Base-by-base conservation (phyloP, 176 grass and related monocot genomes). In the Calamus simplicifolius region DNA sequence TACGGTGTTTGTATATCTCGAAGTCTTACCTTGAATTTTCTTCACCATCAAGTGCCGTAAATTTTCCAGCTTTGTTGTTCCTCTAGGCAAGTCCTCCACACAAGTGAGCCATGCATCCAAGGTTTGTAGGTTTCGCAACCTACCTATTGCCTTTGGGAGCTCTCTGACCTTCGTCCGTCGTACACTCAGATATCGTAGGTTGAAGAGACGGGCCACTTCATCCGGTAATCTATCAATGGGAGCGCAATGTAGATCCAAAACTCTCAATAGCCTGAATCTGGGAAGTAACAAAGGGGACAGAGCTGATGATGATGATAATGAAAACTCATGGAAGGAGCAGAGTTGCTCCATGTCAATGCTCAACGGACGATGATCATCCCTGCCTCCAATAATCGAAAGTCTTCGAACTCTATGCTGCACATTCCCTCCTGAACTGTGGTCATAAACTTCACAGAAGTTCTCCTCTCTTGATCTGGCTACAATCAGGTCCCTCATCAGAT, bases 141-240 rank as follows among this genome's bases (percentile, higher is more conserved):
- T 81, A 28, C 71, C 72, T 18, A 81, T 48, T 35, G 62, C 69
- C 63, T 19, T 18, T 16, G 79, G 61, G 19, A 70, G 61, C 17
- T 35, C 64, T 30, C 29, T 0, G 58, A 75, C 59, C 27, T 70
- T 70, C 3, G 79, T 81, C 54, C 14, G 17, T n/a, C 78, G 63
- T 38, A 81, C 64, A n/a, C 78, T 59, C 19, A 81, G 58, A 57
- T 59, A 81, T 28, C 79, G 43, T 15, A 81, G 54, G 27, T 81
- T 81, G 48, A 75, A 70, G 54, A 81, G 54, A 14, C 59, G 49
- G 49, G 64, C 62, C 65, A 81, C 72, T 31, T 81, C 71, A 2
- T 59, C 69, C 5, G 59, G 71, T 48, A 81, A 13, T 16, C 15
- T 10, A 52, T 81, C 27, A n/a, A 81, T 81, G 16, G 66, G 63